These are phyloP conservation scores for Diaporthe amygdali DNA, from an alignment of 2,329 filamentous ascomycete genomes.

Conservation along the genomic window DNA sequence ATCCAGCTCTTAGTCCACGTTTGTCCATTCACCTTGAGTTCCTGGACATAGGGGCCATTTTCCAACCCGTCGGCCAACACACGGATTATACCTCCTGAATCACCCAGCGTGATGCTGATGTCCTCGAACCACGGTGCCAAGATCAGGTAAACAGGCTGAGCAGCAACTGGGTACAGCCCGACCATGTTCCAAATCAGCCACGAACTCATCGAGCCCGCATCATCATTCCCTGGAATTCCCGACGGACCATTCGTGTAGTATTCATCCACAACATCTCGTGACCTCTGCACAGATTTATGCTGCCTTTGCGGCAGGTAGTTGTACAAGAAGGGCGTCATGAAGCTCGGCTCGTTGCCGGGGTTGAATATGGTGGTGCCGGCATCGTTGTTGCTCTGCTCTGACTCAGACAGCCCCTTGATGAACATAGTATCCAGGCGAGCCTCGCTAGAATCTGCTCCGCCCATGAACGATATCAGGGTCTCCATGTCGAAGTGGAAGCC, in stretches of 20 bases:
- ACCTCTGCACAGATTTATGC: slow-evolving; percentile 63
- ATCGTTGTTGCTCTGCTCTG: slow-evolving; percentile 35
- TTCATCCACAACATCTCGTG: slow-evolving; percentile 61
- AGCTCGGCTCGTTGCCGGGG: slow-evolving; percentile 70
- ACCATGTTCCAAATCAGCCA: slow-evolving; percentile 74
- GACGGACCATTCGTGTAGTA: slow-evolving; percentile 59
- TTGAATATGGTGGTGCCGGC: slow-evolving; percentile 66
- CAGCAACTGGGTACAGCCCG: slow-evolving; percentile 70
- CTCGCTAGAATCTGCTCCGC: slow-evolving; percentile 59
- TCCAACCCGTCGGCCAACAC: slow-evolving; percentile 52
- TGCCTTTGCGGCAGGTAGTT: slow-evolving; percentile 66
- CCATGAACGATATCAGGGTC: slow-evolving; percentile 56
- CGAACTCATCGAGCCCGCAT: slow-evolving; percentile 75
- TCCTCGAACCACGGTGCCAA: slow-evolving; percentile 67
- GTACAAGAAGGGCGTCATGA: slow-evolving; percentile 72
- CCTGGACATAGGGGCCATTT: slow-evolving; percentile 66
- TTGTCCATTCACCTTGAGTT: slow-evolving; percentile 67
- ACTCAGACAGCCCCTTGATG: slow-evolving; percentile 47
- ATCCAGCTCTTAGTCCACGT: slow-evolving; percentile 69
- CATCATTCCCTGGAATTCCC: slow-evolving; percentile 72
- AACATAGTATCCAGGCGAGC: slow-evolving; percentile 67
- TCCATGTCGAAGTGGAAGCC: slow-evolving; percentile 69
- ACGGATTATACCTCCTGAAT: slow-evolving; percentile 56
- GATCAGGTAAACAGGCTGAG: slow-evolving; percentile 70
- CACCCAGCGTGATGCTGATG: slow-evolving; percentile 63